A percentile compares a stretch with the other conserved stretches of the same genome.
These are phyloP conservation scores for Leccinellum albellum DNA, from an alignment of 768 basidiomycete species.

Conservation along the genomic window DNA sequence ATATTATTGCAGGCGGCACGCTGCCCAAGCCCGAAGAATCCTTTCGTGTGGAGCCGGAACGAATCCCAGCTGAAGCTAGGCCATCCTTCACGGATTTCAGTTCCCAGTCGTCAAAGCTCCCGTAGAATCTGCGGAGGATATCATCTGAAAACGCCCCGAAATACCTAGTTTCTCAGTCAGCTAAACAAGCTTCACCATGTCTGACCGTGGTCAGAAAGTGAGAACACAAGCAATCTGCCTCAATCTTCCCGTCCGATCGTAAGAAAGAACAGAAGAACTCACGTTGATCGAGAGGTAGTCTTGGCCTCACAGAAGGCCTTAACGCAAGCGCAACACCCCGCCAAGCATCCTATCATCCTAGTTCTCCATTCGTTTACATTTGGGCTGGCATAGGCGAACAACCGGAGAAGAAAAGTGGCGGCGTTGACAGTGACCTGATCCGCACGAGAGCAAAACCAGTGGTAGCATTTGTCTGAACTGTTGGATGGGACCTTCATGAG, in stretches of 20 bases:
- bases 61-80: constrained; percentile 34
- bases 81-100: constrained; percentile 47
- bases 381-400: constrained; percentile 71
- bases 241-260: not conserved
- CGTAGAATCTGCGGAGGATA: constrained; percentile 55
- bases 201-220: constrained; percentile 5
- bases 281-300: constrained; percentile 65
- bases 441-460: constrained; percentile 81
- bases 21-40: constrained; percentile 34
- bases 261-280: constrained; percentile 33
- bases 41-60: not conserved
- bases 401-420: constrained; percentile 76
- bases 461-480: constrained; percentile 40
- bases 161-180: constrained; percentile 48
- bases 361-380: constrained; percentile 63
- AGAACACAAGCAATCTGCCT: constrained; percentile 8
- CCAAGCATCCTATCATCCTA: constrained; percentile 51
- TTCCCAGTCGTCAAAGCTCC: constrained; percentile 66
- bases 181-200: not conserved
- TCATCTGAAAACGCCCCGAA: constrained; percentile 60
- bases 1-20: constrained; percentile 49
- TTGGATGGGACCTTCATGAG: constrained; percentile 46
- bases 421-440: constrained; percentile 54
- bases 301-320: constrained; percentile 64
- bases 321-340: constrained; percentile 68